These are phyloP conservation scores for Sorghum bicolor DNA, from an alignment of 176 grass and related monocot genomes.

Conservation along the genomic window Sorghum_bicolor_NCBIv3 NC_012872.2:70634001-70634500, in stretches of 20 bases:
- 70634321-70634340: neutral
- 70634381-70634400: neutral
- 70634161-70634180: neutral
- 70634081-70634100: no score
- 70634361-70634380: neutral
- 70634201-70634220: neutral
- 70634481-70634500: neutral
- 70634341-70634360: neutral
- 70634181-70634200: neutral
- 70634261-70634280: neutral
- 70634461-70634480: neutral
- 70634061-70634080: no score
- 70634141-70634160: neutral
- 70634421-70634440: neutral
- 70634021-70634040: no score
- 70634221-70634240: neutral
- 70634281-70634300: neutral
- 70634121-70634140: no score
- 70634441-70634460: neutral
- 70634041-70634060: no score
- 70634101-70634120: no score
- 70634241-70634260: neutral
- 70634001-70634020: no score
- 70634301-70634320: constrained; percentile 1
- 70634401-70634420: neutral